A percentile compares a stretch with the other conserved stretches of the same genome.
phyloP scores from a whole-genome alignment of 2,329 filamentous ascomycete genomes.

The Microdochium paspali region DNA sequence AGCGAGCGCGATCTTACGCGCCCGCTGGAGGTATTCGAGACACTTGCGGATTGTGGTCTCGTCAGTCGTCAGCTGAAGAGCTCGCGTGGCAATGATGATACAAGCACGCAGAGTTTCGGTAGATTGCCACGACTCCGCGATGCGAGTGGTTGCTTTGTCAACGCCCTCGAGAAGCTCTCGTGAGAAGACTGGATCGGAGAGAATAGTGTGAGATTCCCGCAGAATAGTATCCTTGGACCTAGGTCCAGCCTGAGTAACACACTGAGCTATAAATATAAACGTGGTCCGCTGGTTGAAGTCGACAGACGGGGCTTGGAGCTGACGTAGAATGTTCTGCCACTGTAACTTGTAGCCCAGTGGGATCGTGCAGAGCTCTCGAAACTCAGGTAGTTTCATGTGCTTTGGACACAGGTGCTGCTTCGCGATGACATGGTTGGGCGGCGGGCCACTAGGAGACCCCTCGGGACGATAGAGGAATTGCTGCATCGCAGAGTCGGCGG shows the following conservation, averaged over 20 bases:
- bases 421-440: constrained; percentile 43
- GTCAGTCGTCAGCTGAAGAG: constrained; percentile 27
- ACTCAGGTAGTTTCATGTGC: constrained; percentile 42
- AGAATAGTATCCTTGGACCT: not conserved
- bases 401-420: constrained; percentile 34
- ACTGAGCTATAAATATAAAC: constrained; percentile 36
- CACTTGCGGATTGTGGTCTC: constrained; percentile 11
- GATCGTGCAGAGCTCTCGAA: constrained; percentile 38
- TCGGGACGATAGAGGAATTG: constrained; percentile 25
- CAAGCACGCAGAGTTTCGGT: constrained; percentile 27
- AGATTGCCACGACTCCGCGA: constrained; percentile 43
- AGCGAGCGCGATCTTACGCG: constrained; percentile 22
- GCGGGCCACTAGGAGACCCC: constrained; percentile 11
- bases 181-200: constrained; percentile 24
- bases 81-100: constrained; percentile 26
- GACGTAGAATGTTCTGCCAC: constrained; percentile 45
- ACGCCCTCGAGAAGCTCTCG: constrained; percentile 21
- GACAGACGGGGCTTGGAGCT: constrained; percentile 36
- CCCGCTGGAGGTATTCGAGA: constrained; percentile 18
- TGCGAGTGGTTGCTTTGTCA: constrained; percentile 15
- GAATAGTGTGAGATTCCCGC: constrained; percentile 23
- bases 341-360: constrained; percentile 37
- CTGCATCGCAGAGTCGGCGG: constrained; percentile 20
- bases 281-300: constrained; percentile 42
- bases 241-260: constrained; percentile 36